Evolutionary conservation across 2,329 filamentous ascomycete genomes (phyloP).

Genomic region (Botrytis cinerea): DNA sequence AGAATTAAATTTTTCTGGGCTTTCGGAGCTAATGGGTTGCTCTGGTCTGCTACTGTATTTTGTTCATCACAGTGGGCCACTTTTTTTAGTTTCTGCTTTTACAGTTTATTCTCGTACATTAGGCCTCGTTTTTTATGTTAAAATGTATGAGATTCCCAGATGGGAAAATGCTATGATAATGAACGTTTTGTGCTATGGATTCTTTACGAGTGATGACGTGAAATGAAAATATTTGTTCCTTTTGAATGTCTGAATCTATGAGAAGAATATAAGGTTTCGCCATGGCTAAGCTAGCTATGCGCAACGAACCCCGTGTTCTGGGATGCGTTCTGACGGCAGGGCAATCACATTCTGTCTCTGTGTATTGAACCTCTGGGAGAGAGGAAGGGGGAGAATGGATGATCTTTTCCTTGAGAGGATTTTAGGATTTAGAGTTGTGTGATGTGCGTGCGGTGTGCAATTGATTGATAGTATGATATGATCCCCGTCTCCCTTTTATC

Average conservation of each 20-base stretch:
- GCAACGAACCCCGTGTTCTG: not conserved
- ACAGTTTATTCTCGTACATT: constrained; percentile 23
- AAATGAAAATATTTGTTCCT: not conserved
- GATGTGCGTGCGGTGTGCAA: too few species aligned
- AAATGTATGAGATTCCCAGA: constrained; percentile 22
- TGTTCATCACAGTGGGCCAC: constrained; percentile 17
- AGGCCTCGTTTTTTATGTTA: constrained; percentile 20
- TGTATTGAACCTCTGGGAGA: not conserved
- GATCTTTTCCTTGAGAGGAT: too few species aligned
- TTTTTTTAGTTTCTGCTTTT: constrained; percentile 23
- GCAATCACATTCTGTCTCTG: too few species aligned
- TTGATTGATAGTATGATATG: too few species aligned
- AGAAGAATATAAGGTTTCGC: not conserved
- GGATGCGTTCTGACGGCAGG: not conserved
- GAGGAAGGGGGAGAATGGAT: too few species aligned
- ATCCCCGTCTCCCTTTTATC: too few species aligned
- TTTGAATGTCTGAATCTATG: not conserved
- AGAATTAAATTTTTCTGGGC: constrained; percentile 21
- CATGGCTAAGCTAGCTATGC: not conserved
- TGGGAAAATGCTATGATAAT: constrained; percentile 4
- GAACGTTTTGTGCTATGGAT: not conserved
- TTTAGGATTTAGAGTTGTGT: too few species aligned
- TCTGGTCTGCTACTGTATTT: constrained; percentile 26
- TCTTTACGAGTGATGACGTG: not conserved
- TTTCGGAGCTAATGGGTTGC: constrained; percentile 20